These are phyloP conservation scores for Astragalus glycyphyllos DNA, from an alignment of 306 rosid species.

Conservation along the genomic window DNA sequence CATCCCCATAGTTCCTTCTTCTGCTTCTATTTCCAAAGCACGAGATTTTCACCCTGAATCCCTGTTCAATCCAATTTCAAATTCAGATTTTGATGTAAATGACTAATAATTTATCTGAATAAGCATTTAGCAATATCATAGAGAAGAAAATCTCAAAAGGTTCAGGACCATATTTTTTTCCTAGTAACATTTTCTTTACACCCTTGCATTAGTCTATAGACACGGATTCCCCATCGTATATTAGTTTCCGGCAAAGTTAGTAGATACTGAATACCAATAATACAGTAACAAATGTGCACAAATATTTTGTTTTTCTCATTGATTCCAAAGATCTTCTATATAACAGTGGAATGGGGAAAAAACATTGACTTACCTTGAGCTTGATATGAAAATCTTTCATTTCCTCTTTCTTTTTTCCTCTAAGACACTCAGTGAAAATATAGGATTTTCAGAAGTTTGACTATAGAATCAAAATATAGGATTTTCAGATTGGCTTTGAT, in stretches of 20 bases:
- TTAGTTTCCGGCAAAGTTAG: no score
- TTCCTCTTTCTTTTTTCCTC: constrained; percentile 38
- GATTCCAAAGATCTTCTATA: constrained; percentile 13
- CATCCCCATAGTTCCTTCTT: constrained; percentile 35
- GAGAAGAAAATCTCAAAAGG: constrained; percentile 9
- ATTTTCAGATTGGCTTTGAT: neutral
- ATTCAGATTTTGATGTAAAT: neutral
- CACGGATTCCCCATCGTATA: no score
- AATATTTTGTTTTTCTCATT: neutral
- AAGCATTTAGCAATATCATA: constrained; percentile 1
- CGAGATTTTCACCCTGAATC: constrained; percentile 53
- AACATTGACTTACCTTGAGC: constrained; percentile 43
- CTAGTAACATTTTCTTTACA: constrained; percentile 3
- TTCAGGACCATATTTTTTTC: neutral
- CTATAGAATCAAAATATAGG: neutral
- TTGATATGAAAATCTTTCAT: constrained; percentile 50
- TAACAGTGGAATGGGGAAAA: constrained; percentile 9
- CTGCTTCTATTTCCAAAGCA: constrained; percentile 46
- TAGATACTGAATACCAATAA: no score
- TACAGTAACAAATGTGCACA: neutral
- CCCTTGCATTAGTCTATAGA: neutral
- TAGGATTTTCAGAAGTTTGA: constrained; percentile 7
- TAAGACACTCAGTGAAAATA: neutral
- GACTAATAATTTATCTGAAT: neutral
- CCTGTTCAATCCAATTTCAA: constrained; percentile 35